Base-by-base conservation (phyloP, 805 yeast species). In the Zygoascus biomembranicola region DNA sequence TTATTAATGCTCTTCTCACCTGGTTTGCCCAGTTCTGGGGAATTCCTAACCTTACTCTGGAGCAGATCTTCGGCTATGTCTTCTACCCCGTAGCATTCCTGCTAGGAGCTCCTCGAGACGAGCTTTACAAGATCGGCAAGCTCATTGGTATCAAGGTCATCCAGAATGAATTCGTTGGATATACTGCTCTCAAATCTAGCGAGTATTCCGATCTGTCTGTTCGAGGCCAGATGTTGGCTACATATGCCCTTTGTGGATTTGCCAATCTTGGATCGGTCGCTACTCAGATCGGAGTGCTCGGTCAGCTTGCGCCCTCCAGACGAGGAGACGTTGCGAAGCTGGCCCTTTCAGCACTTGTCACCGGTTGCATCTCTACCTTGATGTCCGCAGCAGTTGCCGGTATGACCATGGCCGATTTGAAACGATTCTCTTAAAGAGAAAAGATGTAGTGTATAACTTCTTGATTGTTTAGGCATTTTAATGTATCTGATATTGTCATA, bases 11-110 rank as follows among this genome's bases (percentile, higher is more conserved):
- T 8, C 61, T 81, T 26, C 72, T 81, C 56, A 73, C 79, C 4
- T 80, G 82, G 80, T 81, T 81, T 57, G 85, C 84, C 56, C 71
- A 73, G 49, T 81, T 77, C 70, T 81, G 85, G 85, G 78, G 79
- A 58, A 81, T 81, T 59, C 63, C 72, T 28, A 61, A 64, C 11
- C 73, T 81, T 57, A 74, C 82, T 10, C 67, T 81, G 60, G 81
- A 80, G 61, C 73, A 78, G 67, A 80, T 81, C 61, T 65, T 76
- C 52, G 78, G 83, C 28, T 81, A 81, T 68, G 62, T 81, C 49
- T 73, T 81, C 56, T 81, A 80, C 63, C 86, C 86, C 8, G 74
- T 79, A 32, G 75, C 82, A 1, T 81, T 81, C 73, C 69, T 81
- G 50, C 69, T 81, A 55, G 86, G 86, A 48, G 72, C 77, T 23